Percentiles rank a stretch among this genome's conserved stretches.
phyloP scores from a whole-genome alignment of 2,329 filamentous ascomycete genomes.

The Aspergillus sp. region DNA sequence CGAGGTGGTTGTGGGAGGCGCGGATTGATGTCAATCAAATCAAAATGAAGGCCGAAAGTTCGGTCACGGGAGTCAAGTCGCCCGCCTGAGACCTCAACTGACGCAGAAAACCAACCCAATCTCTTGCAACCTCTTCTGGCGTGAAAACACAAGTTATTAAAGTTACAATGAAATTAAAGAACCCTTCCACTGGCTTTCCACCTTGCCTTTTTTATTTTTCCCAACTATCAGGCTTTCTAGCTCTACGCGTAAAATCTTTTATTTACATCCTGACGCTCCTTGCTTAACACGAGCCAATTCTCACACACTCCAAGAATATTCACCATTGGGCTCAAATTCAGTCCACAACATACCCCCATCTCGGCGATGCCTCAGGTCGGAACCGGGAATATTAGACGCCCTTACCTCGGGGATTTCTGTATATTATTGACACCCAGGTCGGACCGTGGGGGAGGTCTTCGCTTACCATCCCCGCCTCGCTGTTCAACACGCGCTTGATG shows the following conservation, averaged over 20 bases:
- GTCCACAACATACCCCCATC: no score
- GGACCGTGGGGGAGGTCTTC: not conserved
- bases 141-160: no score
- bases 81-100: not conserved
- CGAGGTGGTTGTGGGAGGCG: not conserved
- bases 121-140: not conserved
- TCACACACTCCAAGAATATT: no score
- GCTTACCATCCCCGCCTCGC: not conserved
- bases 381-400: not conserved
- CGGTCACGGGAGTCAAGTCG: slow-evolving; percentile 22
- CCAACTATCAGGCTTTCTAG: no score
- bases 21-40: slow-evolving; percentile 9
- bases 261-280: no score
- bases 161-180: no score
- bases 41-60: slow-evolving; percentile 16
- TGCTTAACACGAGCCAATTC: no score
- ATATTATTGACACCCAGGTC: not conserved
- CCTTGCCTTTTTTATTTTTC: no score
- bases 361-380: no score
- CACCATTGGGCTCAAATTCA: no score
- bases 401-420: not conserved
- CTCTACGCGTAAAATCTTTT: no score
- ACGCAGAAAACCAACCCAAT: not conserved
- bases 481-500: not conserved
- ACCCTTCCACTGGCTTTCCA: no score